Conservation (phyloP, 108 stramenopile genomes). For the Cyclotella distinguenda region DNA sequence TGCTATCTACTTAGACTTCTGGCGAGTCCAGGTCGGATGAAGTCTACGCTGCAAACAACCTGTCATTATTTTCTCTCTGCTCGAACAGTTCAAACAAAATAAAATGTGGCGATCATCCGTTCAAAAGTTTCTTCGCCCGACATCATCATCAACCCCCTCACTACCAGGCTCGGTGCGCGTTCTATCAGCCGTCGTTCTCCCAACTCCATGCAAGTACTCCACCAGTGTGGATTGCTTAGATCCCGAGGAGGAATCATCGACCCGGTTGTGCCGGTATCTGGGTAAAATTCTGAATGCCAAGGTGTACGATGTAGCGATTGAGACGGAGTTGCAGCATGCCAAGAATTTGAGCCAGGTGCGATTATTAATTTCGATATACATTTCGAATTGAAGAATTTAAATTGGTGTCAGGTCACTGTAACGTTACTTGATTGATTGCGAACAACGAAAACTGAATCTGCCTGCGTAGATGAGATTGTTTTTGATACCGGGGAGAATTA, state of each 20-base stretch:
- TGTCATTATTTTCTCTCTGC: too few relatives aligned
- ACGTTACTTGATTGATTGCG: too few relatives aligned
- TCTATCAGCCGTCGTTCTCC: neutral
- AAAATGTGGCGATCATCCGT: neutral
- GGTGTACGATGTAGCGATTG: slow-evolving; percentile 94
- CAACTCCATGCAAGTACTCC: neutral
- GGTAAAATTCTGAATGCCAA: slow-evolving; percentile 88
- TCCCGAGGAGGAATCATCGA: too few relatives aligned
- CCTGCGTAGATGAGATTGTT: too few relatives aligned
- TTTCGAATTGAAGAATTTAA: slow-evolving; percentile 11
- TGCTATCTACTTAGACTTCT: neutral
- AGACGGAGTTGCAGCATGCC: slow-evolving; percentile 93
- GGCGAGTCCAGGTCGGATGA: neutral
- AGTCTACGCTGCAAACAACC: too few relatives aligned
- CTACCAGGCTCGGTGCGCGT: neutral
- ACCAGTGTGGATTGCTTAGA: too few relatives aligned
- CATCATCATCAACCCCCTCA: neutral
- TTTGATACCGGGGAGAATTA: neutral
- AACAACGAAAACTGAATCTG: too few relatives aligned
- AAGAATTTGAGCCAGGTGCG: slow-evolving; percentile 76
- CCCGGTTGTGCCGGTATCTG: slow-evolving; percentile 57
- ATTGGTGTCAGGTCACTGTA: too few relatives aligned
- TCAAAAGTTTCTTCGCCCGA: neutral
- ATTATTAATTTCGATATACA: neutral
- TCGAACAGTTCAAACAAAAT: too few relatives aligned